Conservation (phyloP, 2,329 filamentous ascomycete species). For the Fusarium mundagurra region DNA sequence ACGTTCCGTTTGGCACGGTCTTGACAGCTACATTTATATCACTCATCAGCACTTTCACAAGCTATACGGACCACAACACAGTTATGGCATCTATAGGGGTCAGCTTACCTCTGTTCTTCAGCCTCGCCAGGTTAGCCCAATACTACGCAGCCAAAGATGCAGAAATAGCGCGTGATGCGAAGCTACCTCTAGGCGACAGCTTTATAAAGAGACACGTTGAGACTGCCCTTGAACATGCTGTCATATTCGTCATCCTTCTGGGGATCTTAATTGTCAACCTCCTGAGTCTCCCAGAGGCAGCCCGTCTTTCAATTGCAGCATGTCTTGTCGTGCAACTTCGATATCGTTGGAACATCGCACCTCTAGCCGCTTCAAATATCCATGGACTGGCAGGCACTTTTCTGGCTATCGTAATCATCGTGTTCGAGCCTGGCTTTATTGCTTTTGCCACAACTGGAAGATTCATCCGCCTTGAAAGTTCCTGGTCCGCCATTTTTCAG, state of each 20-base stretch:
- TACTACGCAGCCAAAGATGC: conserved; percentile 28
- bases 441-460: not conserved
- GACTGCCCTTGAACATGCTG: conserved; percentile 6
- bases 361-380: not conserved
- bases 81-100: conserved; percentile 28
- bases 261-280: not conserved
- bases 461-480: not conserved
- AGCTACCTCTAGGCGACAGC: not conserved
- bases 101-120: conserved; percentile 32
- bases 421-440: conserved; percentile 1
- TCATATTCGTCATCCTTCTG: conserved; percentile 13
- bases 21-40: not conserved
- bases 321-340: conserved; percentile 23
- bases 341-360: not conserved
- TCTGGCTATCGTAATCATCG: not conserved
- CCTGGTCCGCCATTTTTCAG: not conserved
- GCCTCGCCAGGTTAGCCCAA: conserved; percentile 28
- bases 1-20: conserved; percentile 24
- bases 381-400: not conserved
- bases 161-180: conserved; percentile 1
- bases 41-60: not conserved
- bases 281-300: conserved; percentile 18
- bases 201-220: conserved; percentile 9
- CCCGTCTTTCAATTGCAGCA: conserved; percentile 23
- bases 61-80: not conserved